Base-by-base conservation (phyloP, 139 green algal species). In the Pleodorina starrii region DNA sequence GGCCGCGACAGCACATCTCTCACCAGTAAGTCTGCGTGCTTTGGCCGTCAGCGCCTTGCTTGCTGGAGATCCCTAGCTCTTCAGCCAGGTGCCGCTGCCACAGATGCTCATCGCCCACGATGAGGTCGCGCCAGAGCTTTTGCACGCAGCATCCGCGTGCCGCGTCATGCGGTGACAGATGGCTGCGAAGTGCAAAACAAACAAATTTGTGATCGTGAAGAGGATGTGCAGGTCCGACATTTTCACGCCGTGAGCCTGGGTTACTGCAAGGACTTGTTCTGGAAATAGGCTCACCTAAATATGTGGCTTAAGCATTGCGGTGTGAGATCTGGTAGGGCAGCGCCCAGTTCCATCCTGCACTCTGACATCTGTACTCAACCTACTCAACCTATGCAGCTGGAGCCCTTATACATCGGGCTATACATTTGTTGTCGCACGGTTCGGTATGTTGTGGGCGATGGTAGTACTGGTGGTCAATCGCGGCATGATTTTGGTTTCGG, bases 241-340 rank as follows among this genome's bases (percentile, higher is more conserved):
- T 21, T 66, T 66, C 9, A 66, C 9, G 29, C 21, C 51, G 51
- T n/a, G n/a, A n/a, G n/a, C n/a, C n/a, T n/a, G n/a, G n/a, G n/a
- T n/a, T n/a, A n/a, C n/a, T n/a, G n/a, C n/a, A n/a, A n/a, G n/a
- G n/a, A n/a, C n/a, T n/a, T n/a, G 54, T 32, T 12, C 54, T 21
- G 54, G 29, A 5, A 66, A 66, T 7, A 25, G 7, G 16, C 17
- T 29, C n/a, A 89, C 84, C 69, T 74, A 73, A 89, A 83, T 5
- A 89, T 35, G 14, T 89, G 84, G 17, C 32, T 36, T 16, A 73
- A 35, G 36, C 84, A 89, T 25, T 73, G 84, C 14, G 69, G 84
- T 10, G 84, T 75, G 1, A 89, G 40, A 10, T 83, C 84, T 25
- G 57, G 57, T 19, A 48, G 40, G 16, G 21, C 35, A 48, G 35